Conservation (phyloP, 2,329 filamentous ascomycete species). For the Didymella sp. region DNA sequence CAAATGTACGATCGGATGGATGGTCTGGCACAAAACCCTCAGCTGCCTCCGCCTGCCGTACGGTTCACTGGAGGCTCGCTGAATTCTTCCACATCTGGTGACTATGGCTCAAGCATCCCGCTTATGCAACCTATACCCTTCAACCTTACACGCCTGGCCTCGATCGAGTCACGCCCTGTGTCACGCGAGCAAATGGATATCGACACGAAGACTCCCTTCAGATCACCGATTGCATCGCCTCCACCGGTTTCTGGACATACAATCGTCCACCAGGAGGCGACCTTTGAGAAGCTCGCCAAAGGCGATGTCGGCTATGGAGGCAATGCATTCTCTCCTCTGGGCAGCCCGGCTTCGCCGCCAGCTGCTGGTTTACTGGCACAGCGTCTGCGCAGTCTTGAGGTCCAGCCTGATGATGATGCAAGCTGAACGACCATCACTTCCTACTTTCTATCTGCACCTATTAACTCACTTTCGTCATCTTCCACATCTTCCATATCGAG, state of each 20-base stretch:
- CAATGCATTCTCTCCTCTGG: slow-evolving; percentile 42
- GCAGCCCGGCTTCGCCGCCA: slow-evolving; percentile 62
- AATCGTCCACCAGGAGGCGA: slow-evolving; percentile 25
- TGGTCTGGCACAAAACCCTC: slow-evolving; percentile 31
- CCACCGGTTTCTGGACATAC: slow-evolving; percentile 27
- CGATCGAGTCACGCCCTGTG: slow-evolving; percentile 40
- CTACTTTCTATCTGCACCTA: no score
- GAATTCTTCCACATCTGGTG: slow-evolving; percentile 30
- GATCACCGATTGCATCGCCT: slow-evolving; percentile 31
- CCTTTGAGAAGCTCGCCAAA: slow-evolving; percentile 72
- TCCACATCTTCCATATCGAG: background rate
- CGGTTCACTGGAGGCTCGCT: slow-evolving; percentile 39
- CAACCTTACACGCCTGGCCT: slow-evolving; percentile 45
- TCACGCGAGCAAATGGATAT: slow-evolving; percentile 45
- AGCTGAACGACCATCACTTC: background rate
- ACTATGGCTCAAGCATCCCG: slow-evolving; percentile 34
- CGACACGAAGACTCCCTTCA: slow-evolving; percentile 36
- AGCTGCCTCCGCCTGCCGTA: slow-evolving; percentile 44
- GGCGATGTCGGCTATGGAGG: slow-evolving; percentile 61
- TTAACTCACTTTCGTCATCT: background rate
- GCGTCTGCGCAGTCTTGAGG: slow-evolving; percentile 68
- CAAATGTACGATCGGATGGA: slow-evolving; percentile 39
- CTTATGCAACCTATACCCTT: slow-evolving; percentile 63
- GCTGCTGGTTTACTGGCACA: slow-evolving; percentile 74
- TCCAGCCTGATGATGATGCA: slow-evolving; percentile 42